These are phyloP conservation scores for Sphaerulina populicola DNA, from an alignment of 2,329 filamentous ascomycete species.

Conservation along the genomic window DNA sequence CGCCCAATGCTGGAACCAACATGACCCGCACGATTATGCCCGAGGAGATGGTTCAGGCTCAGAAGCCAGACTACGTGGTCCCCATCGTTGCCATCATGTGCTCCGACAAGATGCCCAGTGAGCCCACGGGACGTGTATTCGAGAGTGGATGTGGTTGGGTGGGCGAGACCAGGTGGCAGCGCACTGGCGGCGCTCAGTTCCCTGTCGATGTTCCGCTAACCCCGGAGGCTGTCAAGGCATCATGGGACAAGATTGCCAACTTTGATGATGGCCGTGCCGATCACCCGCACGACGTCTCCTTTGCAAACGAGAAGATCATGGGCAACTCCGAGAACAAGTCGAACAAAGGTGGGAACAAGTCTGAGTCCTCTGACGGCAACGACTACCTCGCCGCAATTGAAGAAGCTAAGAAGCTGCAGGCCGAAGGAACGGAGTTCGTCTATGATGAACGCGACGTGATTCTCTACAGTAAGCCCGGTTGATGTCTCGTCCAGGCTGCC, in stretches of 20 bases:
- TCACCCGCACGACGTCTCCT: slow-evolving; percentile 69
- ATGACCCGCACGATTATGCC: slow-evolving; percentile 94
- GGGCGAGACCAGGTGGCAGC: slow-evolving; percentile 88
- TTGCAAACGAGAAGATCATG: slow-evolving; percentile 70
- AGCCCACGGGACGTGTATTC: slow-evolving; percentile 79
- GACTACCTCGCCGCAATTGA: slow-evolving; percentile 66
- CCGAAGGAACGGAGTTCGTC: slow-evolving; percentile 65
- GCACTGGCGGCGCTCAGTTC: slow-evolving; percentile 82
- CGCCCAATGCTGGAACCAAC: slow-evolving; percentile 89
- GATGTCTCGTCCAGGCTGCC: not conserved
- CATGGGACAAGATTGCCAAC: slow-evolving; percentile 70
- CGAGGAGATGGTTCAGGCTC: slow-evolving; percentile 94
- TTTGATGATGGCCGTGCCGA: slow-evolving; percentile 85
- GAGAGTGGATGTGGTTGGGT: slow-evolving; percentile 94
- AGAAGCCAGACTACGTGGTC: slow-evolving; percentile 98
- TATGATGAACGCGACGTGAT: slow-evolving; percentile 84
- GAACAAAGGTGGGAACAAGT: slow-evolving; percentile 47
- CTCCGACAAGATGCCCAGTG: slow-evolving; percentile 69
- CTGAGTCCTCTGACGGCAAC: slow-evolving; percentile 19
- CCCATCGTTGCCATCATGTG: slow-evolving; percentile 82
- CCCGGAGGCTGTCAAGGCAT: slow-evolving; percentile 70
- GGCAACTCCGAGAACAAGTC: slow-evolving; percentile 78
- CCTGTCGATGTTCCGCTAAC: slow-evolving; percentile 74
- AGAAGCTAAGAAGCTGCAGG: slow-evolving; percentile 62
- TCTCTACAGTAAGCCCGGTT: slow-evolving; percentile 59